Conservation (phyloP, 2,329 filamentous ascomycete species). For the Aspergillus transmontanensis region DNA sequence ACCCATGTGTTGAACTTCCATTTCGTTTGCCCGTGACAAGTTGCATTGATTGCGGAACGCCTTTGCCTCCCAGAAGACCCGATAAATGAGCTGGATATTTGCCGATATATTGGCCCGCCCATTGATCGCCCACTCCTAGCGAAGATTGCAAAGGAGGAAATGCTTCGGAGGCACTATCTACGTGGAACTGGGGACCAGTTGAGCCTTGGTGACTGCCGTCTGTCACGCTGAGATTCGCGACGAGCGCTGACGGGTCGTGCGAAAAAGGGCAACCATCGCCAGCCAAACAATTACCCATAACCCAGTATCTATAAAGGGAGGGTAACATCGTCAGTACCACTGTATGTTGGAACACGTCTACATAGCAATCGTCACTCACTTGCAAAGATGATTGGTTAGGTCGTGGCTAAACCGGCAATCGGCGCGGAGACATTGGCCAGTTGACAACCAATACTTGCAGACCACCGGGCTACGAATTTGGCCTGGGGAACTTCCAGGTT, state of each 20-base stretch:
- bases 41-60: constrained; percentile 30
- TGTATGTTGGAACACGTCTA: neutral
- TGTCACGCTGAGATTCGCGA: constrained; percentile 77
- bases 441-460: constrained; percentile 96
- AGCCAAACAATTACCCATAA: constrained; percentile 92
- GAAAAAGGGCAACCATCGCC: constrained; percentile 96
- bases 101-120: constrained; percentile 51
- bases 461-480: constrained; percentile 83
- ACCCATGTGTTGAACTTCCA: constrained; percentile 56
- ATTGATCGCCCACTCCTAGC: constrained; percentile 62
- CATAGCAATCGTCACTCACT: constrained; percentile 63
- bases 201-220: constrained; percentile 50
- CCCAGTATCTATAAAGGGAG: constrained; percentile 72
- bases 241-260: constrained; percentile 85
- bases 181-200: constrained; percentile 68
- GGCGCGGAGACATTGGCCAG: constrained; percentile 90
- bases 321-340: constrained; percentile 1
- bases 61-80: constrained; percentile 50
- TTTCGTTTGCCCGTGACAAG: constrained; percentile 37
- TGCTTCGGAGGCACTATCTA: constrained; percentile 75
- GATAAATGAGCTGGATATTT: constrained; percentile 49
- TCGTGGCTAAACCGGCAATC: constrained; percentile 98
- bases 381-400: constrained; percentile 94
- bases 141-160: constrained; percentile 75
- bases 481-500: constrained; percentile 74